phyloP scores from a whole-genome alignment of 139 green algal species.

The Coccomyxa sp. region DNA sequence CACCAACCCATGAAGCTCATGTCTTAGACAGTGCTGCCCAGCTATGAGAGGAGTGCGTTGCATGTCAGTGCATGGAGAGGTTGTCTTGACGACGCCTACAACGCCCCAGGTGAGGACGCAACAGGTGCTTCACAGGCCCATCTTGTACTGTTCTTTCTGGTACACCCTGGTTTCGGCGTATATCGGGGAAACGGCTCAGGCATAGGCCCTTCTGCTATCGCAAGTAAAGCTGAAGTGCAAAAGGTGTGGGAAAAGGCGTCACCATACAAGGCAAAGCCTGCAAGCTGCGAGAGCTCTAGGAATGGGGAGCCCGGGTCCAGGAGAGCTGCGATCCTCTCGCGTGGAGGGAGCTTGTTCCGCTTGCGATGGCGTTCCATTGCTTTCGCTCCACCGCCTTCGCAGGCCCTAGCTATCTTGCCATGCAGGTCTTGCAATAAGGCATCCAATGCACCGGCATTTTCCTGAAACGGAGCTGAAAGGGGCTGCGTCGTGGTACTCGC shows the following conservation, averaged over 20 bases:
- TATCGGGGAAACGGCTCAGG: no score
- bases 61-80: no score
- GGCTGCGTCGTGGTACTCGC: not conserved
- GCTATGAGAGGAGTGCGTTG: no score
- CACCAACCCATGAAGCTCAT: no score
- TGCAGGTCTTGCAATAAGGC: not conserved
- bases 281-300: constrained; percentile 79
- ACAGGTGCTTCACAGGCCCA: no score
- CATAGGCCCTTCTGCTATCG: no score
- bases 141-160: no score
- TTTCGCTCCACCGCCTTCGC: constrained; percentile 37
- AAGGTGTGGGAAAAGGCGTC: not conserved
- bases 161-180: no score
- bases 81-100: no score
- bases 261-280: constrained; percentile 78
- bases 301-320: constrained; percentile 81
- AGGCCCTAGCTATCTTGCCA: not conserved
- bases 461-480: constrained; percentile 12
- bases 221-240: no score
- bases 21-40: no score
- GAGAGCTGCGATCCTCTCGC: constrained; percentile 66
- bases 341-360: constrained; percentile 56
- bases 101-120: no score
- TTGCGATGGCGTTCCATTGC: constrained; percentile 56
- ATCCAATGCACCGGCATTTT: constrained; percentile 12